Evolutionary conservation across 306 rosid genomes (phyloP), one percentile per base, ranked within the genome.

Genomic region (Vicia villosa): DNA sequence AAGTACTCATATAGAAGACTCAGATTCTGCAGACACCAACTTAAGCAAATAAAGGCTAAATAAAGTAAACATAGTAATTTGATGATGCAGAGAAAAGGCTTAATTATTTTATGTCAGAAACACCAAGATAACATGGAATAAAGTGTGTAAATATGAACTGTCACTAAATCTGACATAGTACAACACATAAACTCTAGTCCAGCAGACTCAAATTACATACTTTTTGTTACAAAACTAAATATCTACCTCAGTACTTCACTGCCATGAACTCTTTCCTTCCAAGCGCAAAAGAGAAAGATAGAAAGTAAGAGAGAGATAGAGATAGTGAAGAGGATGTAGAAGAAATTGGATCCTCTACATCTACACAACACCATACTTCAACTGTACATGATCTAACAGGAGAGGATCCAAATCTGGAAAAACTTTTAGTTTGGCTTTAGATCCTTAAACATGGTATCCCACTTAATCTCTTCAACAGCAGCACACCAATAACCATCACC

Each of bases 391-490:
- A 12, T 11, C 15, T 8, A 54, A 1, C 10, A 17, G 13, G 26
- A 49, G 13, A 49, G 13, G 28, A 50, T 19, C 28, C 56, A 50
- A 50, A 54, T 54, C 17, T 4, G 5, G 11, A 3, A 14, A 56
- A 57, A 15, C 1, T 37, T 65, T 84, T 72, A 92, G 54, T 94
- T 92, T 66, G 97, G 97, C 86, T 84, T 88, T 70, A 93, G 86
- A 80, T 93, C 88, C 62, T 90, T 91, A 64, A 93, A 93, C 98
- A 93, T 74, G 16, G 94, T 62, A 80, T 88, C 96, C 97, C 97
- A 90, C 86, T 88, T 90, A 80, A 93, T 85, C 76, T 88, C 91
- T 85, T 90, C 90, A 78, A 85, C 84, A 22, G 88, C 89, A 45
- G 83, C 85, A 13, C 82, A 82, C 96, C 92, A 87, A 67, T 87